Evolutionary conservation across 768 basidiomycete species (phyloP).

Genomic region (Lyophyllum decastes): DNA sequence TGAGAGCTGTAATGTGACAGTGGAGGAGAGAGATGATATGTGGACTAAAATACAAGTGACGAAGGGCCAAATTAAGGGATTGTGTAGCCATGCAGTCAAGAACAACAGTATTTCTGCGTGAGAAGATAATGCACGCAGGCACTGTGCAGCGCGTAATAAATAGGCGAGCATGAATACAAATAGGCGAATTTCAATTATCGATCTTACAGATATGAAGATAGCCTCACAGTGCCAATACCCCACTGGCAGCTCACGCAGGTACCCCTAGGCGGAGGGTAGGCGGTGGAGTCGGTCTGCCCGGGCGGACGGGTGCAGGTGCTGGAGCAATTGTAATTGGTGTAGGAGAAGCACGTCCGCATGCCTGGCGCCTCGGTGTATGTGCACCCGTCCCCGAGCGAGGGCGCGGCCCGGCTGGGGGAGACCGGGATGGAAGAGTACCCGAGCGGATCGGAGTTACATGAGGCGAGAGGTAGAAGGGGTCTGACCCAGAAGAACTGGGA

Average conservation of each 20-base stretch:
- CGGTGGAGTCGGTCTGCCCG: conserved; percentile 1
- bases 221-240: not conserved
- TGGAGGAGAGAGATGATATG: not conserved
- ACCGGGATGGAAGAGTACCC: conserved; percentile 7
- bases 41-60: not conserved
- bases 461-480: conserved; percentile 6
- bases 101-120: not conserved
- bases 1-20: not conserved
- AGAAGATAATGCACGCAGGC: not conserved
- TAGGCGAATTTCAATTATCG: not conserved
- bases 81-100: not conserved
- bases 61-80: not conserved
- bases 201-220: not conserved
- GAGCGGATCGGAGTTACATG: conserved; percentile 8
- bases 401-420: conserved; percentile 18
- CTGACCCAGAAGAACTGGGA: conserved; percentile 4
- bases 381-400: conserved; percentile 17
- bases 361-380: not conserved
- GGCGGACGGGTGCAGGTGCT: conserved; percentile 1
- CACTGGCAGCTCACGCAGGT: not conserved
- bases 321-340: conserved; percentile 11
- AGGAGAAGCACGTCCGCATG: conserved; percentile 6
- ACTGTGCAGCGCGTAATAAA: not conserved
- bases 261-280: not conserved
- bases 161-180: not conserved